Conservation (phyloP, 129 eudicot genomes). For the Tanacetum coccineum region DNA sequence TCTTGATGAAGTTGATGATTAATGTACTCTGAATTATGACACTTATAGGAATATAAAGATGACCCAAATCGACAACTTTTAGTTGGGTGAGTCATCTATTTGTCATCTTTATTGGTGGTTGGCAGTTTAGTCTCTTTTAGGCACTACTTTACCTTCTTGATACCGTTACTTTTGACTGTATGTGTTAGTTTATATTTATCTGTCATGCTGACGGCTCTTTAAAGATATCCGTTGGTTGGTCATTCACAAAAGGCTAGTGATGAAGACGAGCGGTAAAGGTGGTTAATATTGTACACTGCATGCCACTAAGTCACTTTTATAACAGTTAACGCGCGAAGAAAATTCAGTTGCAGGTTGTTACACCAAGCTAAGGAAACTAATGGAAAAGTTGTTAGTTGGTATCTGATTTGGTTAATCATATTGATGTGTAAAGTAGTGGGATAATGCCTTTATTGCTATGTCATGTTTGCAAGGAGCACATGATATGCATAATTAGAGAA, state of each 20-base stretch:
- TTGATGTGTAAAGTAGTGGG: conserved; percentile 12
- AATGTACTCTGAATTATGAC: too few species aligned
- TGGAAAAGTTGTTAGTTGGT: too few species aligned
- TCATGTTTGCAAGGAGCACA: too few species aligned
- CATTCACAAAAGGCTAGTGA: not conserved
- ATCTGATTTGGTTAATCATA: conserved; percentile 6
- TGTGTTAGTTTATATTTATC: not conserved
- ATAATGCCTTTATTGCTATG: not conserved
- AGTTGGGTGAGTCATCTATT: conserved; percentile 35
- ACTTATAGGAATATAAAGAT: conserved; percentile 32
- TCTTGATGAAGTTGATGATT: too few species aligned
- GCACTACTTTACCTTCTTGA: not conserved
- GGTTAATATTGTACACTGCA: too few species aligned
- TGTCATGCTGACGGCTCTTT: not conserved
- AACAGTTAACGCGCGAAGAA: too few species aligned
- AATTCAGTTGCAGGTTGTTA: not conserved
- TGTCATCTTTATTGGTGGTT: conserved; percentile 23
- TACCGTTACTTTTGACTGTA: conserved; percentile 6
- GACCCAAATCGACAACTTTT: not conserved
- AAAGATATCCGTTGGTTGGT: not conserved
- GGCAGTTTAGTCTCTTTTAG: conserved; percentile 22
- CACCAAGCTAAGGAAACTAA: not conserved
- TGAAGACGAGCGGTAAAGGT: not conserved
- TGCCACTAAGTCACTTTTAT: not conserved
- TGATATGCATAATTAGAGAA: too few species aligned